These are phyloP conservation scores for Triticum urartu DNA, from an alignment of 176 grass and related monocot genomes.

Conservation along the genomic window DNA sequence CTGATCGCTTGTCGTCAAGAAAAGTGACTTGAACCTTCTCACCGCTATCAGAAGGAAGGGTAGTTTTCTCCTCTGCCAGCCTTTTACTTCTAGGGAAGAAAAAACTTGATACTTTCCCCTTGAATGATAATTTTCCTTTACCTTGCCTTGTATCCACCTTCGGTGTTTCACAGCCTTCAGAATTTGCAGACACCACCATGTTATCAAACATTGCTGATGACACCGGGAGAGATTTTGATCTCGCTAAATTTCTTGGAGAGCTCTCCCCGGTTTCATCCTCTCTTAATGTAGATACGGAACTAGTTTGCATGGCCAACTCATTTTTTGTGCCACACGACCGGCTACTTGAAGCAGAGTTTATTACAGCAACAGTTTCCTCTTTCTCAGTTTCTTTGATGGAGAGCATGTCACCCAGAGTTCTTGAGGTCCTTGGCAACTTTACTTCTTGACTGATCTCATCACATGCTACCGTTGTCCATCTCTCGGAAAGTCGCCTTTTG, in stretches of 20 bases:
- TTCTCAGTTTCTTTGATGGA: conserved; percentile 59
- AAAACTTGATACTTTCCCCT: conserved; percentile 80
- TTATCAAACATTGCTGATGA: conserved; percentile 62
- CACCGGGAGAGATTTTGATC: conserved; percentile 81
- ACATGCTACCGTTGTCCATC: conserved; percentile 70
- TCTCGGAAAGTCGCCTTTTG: conserved; percentile 83
- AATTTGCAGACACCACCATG: conserved; percentile 43
- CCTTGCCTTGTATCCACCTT: conserved; percentile 37
- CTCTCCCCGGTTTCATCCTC: conserved; percentile 35
- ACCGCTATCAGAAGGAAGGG: conserved; percentile 30
- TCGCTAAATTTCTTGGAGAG: conserved; percentile 51
- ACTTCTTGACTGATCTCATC: conserved; percentile 55
- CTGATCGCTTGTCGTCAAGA: conserved; percentile 18
- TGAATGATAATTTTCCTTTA: conserved; percentile 73
- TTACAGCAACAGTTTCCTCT: conserved; percentile 34
- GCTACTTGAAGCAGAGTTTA: conserved; percentile 20
- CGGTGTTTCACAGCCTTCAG: conserved; percentile 38
- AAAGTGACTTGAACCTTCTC: conserved; percentile 23
- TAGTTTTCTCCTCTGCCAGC: conserved; percentile 49
- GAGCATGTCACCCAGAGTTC: conserved; percentile 96
- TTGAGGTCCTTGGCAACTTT: conserved; percentile 67
- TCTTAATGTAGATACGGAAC: conserved; percentile 33
- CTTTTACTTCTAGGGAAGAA: conserved; percentile 79
- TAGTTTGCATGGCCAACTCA: conserved; percentile 39
- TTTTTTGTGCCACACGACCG: conserved; percentile 1